A percentile compares a stretch with the other conserved stretches of the same genome.
These are phyloP conservation scores for Myochromella boudieri DNA, from an alignment of 768 basidiomycete species.

Conservation along the genomic window DNA sequence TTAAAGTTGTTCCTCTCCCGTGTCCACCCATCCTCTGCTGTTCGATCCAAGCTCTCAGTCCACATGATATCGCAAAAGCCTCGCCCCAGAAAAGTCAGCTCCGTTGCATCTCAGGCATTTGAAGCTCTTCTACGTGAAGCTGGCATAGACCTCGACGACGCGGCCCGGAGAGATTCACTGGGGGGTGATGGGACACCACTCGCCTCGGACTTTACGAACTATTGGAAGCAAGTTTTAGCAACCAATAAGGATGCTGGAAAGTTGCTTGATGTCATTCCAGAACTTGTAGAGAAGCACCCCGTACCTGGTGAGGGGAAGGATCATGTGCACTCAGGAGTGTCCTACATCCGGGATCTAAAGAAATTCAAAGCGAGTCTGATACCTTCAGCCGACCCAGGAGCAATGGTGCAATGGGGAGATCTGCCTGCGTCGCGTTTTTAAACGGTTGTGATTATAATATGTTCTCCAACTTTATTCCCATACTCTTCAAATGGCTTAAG, in stretches of 20 bases:
- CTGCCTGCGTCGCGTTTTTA: slow-evolving; percentile 60
- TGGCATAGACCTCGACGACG: slow-evolving; percentile 48
- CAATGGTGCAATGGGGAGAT: slow-evolving; percentile 76
- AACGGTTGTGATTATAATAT: slow-evolving; percentile 12
- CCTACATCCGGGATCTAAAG: slow-evolving; percentile 63
- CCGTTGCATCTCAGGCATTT: slow-evolving; percentile 63
- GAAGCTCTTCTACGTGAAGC: slow-evolving; percentile 48
- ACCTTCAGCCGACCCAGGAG: slow-evolving; percentile 56
- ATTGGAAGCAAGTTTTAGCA: slow-evolving; percentile 55
- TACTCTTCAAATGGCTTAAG: too few relatives aligned
- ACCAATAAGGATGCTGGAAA: slow-evolving; percentile 39
- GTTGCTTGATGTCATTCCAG: slow-evolving; percentile 56
- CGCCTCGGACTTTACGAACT: slow-evolving; percentile 57
- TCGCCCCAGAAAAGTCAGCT: slow-evolving; percentile 59
- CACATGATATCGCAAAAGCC: slow-evolving; percentile 77
- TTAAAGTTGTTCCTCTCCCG: slow-evolving; percentile 64
- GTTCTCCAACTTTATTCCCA: not conserved
- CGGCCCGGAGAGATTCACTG: slow-evolving; percentile 50
- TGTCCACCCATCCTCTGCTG: slow-evolving; percentile 67
- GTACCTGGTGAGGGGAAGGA: slow-evolving; percentile 52
- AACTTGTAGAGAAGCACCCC: slow-evolving; percentile 56
- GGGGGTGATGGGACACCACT: slow-evolving; percentile 57
- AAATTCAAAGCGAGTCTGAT: slow-evolving; percentile 63
- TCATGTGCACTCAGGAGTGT: slow-evolving; percentile 44
- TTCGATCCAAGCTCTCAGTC: slow-evolving; percentile 80